Base-by-base conservation (phyloP, 768 basidiomycete genomes). In the Artomyces pyxidatus region DNA sequence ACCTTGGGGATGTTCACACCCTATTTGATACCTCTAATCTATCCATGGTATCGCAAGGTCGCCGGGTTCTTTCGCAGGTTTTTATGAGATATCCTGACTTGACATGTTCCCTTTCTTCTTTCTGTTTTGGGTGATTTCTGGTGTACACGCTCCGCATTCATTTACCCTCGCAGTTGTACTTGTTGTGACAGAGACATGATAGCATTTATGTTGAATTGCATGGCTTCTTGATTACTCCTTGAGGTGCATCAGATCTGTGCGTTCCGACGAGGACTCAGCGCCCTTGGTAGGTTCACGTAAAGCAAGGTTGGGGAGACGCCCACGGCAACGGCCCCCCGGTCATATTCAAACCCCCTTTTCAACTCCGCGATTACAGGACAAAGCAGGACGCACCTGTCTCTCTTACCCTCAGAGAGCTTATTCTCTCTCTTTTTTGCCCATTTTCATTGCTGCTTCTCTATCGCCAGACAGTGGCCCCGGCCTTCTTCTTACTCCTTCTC, bases 21-120 rank as follows among this genome's bases (percentile, higher is more conserved):
- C 26, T 50, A 46, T 42, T 0, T 49, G 29, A 26, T 35, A 14
- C 40, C 40, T 32, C 37, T 48, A 5, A 16, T 49, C 29, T 55
- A 48, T 37, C 41, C 41, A 26, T 55, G 43, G 53, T 54, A 57
- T 49, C 53, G 51, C 47, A 54, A 57, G 56, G 53, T 55, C 47
- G 56, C 56, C 53, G 50, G 44, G 50, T 55, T 55, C 42, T 16
- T 51, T 28, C 40, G 53, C 43, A 48, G 37, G 32, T n/a, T 23
- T 19, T 48, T 56, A 16, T 55, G 40, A 54, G 38, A 28, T 47
- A 42, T 47, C 39, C 32, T 14, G 17, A 17, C 3, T 35, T 35
- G 4, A 35, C 32, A 29, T 37, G 42, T 49, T 42, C 29, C 41
- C 28, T 29, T 54, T 37, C 42, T 56, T 22, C 37, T 47, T 4